phyloP scores from a whole-genome alignment of 352 stramenopile species.

The Plasmopara halstedii region DNA sequence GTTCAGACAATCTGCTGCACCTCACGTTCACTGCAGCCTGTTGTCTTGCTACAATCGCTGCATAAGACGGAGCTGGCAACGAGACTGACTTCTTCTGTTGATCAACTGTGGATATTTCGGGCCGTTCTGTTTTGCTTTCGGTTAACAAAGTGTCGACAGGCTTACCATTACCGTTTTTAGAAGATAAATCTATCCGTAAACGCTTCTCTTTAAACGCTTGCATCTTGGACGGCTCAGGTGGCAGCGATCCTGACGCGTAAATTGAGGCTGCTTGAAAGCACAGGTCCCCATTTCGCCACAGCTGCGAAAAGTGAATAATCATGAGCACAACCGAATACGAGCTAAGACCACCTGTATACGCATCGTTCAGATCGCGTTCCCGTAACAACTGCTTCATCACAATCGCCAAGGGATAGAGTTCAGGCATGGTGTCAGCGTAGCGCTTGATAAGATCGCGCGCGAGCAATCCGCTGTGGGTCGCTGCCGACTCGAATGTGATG shows the following conservation, averaged over 20 bases:
- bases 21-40: constrained; percentile 9
- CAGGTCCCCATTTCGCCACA: constrained; percentile 49
- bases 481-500: constrained; percentile 76
- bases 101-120: background rate
- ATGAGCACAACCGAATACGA: constrained; percentile 91
- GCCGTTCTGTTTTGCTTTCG: constrained; percentile 3
- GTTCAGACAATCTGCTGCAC: constrained; percentile 8
- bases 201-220: constrained; percentile 15
- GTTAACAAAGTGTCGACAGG: constrained; percentile 3
- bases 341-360: constrained; percentile 86
- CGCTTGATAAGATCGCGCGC: constrained; percentile 80
- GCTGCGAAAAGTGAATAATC: constrained; percentile 82
- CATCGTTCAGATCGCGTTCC: constrained; percentile 86
- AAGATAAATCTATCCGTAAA: constrained; percentile 10
- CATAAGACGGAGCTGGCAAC: constrained; percentile 38
- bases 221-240: constrained; percentile 24
- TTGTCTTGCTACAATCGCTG: constrained; percentile 42
- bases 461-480: constrained; percentile 75
- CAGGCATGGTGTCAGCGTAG: constrained; percentile 73
- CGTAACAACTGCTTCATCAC: constrained; percentile 88
- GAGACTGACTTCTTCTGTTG: constrained; percentile 13
- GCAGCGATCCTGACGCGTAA: constrained; percentile 54
- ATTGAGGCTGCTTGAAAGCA: constrained; percentile 53
- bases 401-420: constrained; percentile 84
- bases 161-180: constrained; percentile 8